Evolutionary conservation across 805 yeast species (phyloP), one percentile per base, ranked within the genome.

Genomic region (Saccharomycopsis microspora): DNA sequence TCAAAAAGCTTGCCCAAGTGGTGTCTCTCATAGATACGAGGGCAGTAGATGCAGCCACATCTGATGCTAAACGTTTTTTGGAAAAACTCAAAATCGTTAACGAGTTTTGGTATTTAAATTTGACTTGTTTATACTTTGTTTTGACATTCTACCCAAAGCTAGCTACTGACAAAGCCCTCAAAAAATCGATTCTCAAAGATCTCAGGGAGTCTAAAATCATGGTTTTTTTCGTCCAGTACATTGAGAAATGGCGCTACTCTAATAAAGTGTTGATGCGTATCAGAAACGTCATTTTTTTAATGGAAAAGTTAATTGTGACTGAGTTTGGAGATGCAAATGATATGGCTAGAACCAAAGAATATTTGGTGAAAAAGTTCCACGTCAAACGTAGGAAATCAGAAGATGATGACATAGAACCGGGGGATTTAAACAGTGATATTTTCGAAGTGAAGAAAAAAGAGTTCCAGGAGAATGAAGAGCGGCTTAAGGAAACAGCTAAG

Each of bases 191-290:
- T 11, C 38, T 44, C 3, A 47, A 38, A n/a, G 4, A 51, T 45
- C 43, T 73, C 5, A 54, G 53, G 3, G 56, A 67, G 3, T 44
- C 62, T 0, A 66, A 72, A 32, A 11, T 85, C 1, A 53, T 85
- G 37, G 51, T 66, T 1, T 60, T 60, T 10, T 52, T 85, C 5
- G 63, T 77, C 1, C 61, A 65, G 38, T 70, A 74, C 43, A 68
- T 84, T 5, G 89, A 82, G 52, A 65, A 71, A 41, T 82, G 90
- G 85, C 72, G 85, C 54, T 78, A 85, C 81, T 61, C 60, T 40
- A 64, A 70, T 44, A 58, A 66, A 41, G 48, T 60, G 7, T 57
- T 66, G 28, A 63, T 73, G 65, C 69, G 80, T 52, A 64, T 80
- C 8, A 65, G 93, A 56, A 75, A 79, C 55, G 65, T 83, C 1